Evolutionary conservation across 768 basidiomycete species (phyloP), one percentile per base, ranked within the genome.

Genomic region (Suillus variegatus): DNA sequence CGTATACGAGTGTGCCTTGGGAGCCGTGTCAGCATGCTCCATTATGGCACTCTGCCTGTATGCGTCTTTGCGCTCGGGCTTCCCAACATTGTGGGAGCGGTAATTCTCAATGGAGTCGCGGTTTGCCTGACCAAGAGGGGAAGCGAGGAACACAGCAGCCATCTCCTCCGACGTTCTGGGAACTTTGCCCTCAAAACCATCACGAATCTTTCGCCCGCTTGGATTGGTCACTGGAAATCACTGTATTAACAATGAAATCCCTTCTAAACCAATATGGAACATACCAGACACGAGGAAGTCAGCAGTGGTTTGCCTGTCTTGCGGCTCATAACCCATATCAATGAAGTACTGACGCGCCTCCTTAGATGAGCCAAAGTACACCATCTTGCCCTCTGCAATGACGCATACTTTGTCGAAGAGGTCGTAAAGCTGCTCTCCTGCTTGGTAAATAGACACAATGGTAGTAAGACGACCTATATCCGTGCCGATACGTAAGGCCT

Each of bases 371-470:
- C 89, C 90, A 63, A 82, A 90, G 75, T 85, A 91, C 51, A 84
- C 82, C 78, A 86, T 84, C 28, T 79, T 77, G 16, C 88, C 87
- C 60, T 85, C 85, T 73, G 86, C 81, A 70, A 91, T 80, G 46
- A 90, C 78, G 70, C 86, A 84, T 25, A 90, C 88, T 73, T 90
- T 90, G 82, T 91, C 88, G 69, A 91, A 95, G 67, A 84, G 81
- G 49, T 82, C 66, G 64, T 88, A 90, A 0, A 90, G 75, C 3
- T 81, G 80, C 73, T 94, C 92, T 60, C 89, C 88, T 4, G 93
- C 93, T 75, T 95, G 93, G 76, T 95, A 95, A 47, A 95, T 87
- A 2, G 92, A 90, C 25, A 94, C 91, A 63, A 95, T 86, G 1
- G 90, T 93, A 3, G 89, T 73, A 43, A 77, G 62, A 32, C 77